These are phyloP conservation scores for Filosporella fistucella DNA, from an alignment of 495 filamentous ascomycete species.

Conservation along the genomic window DNA sequence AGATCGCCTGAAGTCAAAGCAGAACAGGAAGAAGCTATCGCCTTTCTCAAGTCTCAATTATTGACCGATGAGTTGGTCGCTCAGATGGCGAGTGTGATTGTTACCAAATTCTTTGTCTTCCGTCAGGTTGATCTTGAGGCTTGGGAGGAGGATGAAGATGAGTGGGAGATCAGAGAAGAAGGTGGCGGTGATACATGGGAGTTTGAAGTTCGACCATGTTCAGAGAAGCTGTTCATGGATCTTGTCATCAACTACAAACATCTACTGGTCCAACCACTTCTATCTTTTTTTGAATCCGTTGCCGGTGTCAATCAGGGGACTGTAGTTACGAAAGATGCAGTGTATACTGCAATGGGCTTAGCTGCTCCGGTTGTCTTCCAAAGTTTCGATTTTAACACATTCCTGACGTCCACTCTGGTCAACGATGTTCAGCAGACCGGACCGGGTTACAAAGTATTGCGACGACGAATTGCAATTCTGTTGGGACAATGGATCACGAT, in stretches of 20 bases:
- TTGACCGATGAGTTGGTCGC: slow-evolving; percentile 69
- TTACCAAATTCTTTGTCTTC: slow-evolving; percentile 86
- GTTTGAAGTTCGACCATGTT: slow-evolving; percentile 82
- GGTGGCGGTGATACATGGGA: slow-evolving; percentile 76
- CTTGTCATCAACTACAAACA: slow-evolving; percentile 82
- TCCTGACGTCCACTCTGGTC: slow-evolving; percentile 69
- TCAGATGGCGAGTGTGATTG: slow-evolving; percentile 74
- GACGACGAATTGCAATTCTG: slow-evolving; percentile 80
- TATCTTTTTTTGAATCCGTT: slow-evolving; percentile 72
- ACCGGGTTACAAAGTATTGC: slow-evolving; percentile 78
- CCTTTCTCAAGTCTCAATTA: slow-evolving; percentile 62
- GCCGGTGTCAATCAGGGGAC: slow-evolving; percentile 58
- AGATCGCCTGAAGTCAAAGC: slow-evolving; percentile 63
- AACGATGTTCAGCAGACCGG: slow-evolving; percentile 73
- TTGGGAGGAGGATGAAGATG: slow-evolving; percentile 86
- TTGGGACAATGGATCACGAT: slow-evolving; percentile 86
- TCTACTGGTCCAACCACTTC: slow-evolving; percentile 66
- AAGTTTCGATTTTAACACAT: slow-evolving; percentile 72
- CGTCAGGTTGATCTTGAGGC: slow-evolving; percentile 77
- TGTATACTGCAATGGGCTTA: slow-evolving; percentile 88
- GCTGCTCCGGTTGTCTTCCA: slow-evolving; percentile 69
- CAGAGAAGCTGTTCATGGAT: slow-evolving; percentile 91
- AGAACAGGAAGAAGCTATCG: slow-evolving; percentile 59
- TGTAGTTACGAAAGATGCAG: slow-evolving; percentile 81
- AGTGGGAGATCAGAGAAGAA: slow-evolving; percentile 86